Evolutionary conservation across 2,329 filamentous ascomycete species (phyloP).

Genomic region (Calycina herbarum): DNA sequence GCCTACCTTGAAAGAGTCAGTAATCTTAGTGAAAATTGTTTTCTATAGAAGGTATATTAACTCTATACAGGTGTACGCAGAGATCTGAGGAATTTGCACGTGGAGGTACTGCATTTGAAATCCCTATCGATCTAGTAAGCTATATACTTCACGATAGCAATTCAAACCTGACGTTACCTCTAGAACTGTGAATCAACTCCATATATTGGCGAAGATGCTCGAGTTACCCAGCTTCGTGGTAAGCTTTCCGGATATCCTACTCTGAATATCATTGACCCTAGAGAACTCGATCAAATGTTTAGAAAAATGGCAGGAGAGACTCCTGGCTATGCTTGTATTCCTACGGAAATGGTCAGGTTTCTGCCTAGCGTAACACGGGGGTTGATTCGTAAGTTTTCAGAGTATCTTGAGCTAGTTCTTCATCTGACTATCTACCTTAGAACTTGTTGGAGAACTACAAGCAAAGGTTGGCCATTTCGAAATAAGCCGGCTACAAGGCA

Average conservation of each 20-base stretch:
- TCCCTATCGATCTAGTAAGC: constrained; percentile 6
- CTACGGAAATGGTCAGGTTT: neutral
- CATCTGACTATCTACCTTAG: constrained; percentile 3
- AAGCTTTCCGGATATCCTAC: constrained; percentile 9
- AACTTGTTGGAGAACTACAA: neutral
- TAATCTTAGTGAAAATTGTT: neutral
- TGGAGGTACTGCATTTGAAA: too few relatives aligned
- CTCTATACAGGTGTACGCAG: neutral
- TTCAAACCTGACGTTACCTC: too few relatives aligned
- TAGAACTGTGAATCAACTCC: too few relatives aligned
- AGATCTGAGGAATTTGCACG: neutral
- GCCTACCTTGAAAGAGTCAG: too few relatives aligned
- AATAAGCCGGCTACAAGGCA: neutral
- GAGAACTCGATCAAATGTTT: constrained; percentile 9
- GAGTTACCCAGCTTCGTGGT: constrained; percentile 10
- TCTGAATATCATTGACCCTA: constrained; percentile 7
- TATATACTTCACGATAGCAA: too few relatives aligned
- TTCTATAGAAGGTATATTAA: neutral
- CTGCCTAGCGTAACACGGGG: constrained; percentile 1
- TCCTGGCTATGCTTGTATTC: neutral
- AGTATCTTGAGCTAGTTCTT: constrained; percentile 4
- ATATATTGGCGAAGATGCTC: constrained; percentile 8
- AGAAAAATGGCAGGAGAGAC: constrained; percentile 1
- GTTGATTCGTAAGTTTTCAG: constrained; percentile 7
- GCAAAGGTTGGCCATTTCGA: neutral